Percentiles rank a stretch among this genome's conserved stretches.
Conservation (phyloP, 2,329 filamentous ascomycete genomes). For the Colletotrichum camelliae region DNA sequence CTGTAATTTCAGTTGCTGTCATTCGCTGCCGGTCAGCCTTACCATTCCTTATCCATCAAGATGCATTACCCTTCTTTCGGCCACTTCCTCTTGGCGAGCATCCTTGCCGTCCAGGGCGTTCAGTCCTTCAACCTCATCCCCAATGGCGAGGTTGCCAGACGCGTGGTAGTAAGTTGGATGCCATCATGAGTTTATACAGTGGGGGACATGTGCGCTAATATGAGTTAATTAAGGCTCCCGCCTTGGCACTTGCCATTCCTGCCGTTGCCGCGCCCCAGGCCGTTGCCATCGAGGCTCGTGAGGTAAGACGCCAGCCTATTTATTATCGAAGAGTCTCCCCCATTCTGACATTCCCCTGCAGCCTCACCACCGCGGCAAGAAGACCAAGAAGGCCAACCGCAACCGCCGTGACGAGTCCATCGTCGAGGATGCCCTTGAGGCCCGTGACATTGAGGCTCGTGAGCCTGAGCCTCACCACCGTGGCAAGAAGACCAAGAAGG, state of each 20-base stretch:
- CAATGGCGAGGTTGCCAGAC: constrained; percentile 12
- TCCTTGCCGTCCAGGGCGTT: constrained; percentile 17
- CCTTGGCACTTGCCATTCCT: constrained; percentile 21
- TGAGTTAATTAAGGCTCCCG: background rate
- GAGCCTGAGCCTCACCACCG: constrained; percentile 19
- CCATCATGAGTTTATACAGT: background rate
- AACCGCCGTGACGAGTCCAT: background rate
- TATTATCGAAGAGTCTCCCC: background rate
- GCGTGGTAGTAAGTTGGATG: constrained; percentile 14
- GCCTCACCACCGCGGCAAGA: constrained; percentile 20
- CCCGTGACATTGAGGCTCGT: constrained; percentile 23
- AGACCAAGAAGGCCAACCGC: constrained; percentile 15
- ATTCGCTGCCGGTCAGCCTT: constrained; percentile 23
- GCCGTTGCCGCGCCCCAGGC: constrained; percentile 4
- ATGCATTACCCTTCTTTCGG: constrained; percentile 20
- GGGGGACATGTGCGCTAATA: background rate
- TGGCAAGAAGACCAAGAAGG: constrained; percentile 21
- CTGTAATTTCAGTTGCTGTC: constrained; percentile 14
- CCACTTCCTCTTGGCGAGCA: constrained; percentile 21
- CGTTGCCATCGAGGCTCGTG: constrained; percentile 19
- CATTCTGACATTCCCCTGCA: constrained; percentile 8
- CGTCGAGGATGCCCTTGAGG: constrained; percentile 13
- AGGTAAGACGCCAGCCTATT: constrained; percentile 5
- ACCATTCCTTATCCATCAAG: constrained; percentile 14
- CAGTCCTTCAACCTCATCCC: constrained; percentile 9